Conservation (phyloP, 2,329 filamentous ascomycete genomes). For the Pyrenophora graminea region DNA sequence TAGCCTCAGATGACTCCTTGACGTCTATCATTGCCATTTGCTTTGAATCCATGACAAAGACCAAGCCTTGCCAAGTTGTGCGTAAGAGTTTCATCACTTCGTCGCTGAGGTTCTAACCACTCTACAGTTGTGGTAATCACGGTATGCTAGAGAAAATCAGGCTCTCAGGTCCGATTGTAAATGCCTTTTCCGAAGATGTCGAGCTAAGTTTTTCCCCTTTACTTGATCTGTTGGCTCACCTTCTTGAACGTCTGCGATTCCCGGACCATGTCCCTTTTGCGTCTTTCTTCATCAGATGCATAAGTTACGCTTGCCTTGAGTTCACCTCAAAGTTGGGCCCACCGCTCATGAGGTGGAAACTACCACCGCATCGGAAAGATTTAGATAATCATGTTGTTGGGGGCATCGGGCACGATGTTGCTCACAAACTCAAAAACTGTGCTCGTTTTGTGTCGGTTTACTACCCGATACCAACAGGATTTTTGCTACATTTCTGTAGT, state of each 20-base stretch:
- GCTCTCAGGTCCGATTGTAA: slow-evolving; percentile 40
- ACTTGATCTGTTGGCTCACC: slow-evolving; percentile 36
- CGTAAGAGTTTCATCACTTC: too few species aligned
- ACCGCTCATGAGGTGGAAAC: slow-evolving; percentile 30
- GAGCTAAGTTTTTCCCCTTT: slow-evolving; percentile 38
- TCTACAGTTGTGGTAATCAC: slow-evolving; percentile 23
- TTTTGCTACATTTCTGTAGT: slow-evolving; percentile 37
- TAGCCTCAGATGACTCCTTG: too few species aligned
- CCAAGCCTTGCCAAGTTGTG: too few species aligned
- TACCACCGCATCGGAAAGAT: slow-evolving; percentile 19
- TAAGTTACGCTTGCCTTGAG: slow-evolving; percentile 14
- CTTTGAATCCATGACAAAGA: too few species aligned
- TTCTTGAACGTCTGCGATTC: slow-evolving; percentile 58
- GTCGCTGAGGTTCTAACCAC: neutral
- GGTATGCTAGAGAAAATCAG: slow-evolving; percentile 39
- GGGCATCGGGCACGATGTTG: slow-evolving; percentile 25
- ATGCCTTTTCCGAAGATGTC: slow-evolving; percentile 37
- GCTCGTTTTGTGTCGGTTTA: slow-evolving; percentile 35
- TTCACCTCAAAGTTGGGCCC: slow-evolving; percentile 18
- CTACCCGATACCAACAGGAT: slow-evolving; percentile 60
- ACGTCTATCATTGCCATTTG: too few species aligned
- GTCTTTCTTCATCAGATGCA: slow-evolving; percentile 25
- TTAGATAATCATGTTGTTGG: slow-evolving; percentile 20
- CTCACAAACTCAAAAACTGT: slow-evolving; percentile 17
- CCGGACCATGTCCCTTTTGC: slow-evolving; percentile 48